Base-by-base conservation (phyloP, 768 basidiomycete genomes). In the Coprinellus aureogranulatus region DNA sequence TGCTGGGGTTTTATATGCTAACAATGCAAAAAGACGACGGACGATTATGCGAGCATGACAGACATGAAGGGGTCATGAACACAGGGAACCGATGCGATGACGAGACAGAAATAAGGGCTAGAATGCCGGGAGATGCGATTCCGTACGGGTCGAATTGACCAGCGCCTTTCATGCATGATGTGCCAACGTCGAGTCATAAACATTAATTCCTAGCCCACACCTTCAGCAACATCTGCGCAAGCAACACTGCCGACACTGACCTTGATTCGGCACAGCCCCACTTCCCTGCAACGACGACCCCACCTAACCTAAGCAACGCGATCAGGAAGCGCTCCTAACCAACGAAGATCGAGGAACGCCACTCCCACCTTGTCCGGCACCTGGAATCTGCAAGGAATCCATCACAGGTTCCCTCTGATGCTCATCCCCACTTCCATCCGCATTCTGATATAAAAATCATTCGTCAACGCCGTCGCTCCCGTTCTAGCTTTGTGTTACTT, bases 111-210 rank as follows among this genome's bases (percentile, higher is more conserved):
- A n/a, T n/a, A n/a, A n/a, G n/a, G n/a, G n/a, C n/a, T n/a, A n/a
- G n/a, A n/a, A n/a, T n/a, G n/a, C n/a, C n/a, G n/a, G n/a, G n/a
- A n/a, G n/a, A n/a, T n/a, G n/a, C n/a, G n/a, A n/a, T n/a, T n/a
- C n/a, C n/a, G n/a, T n/a, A n/a, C n/a, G n/a, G n/a, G n/a, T n/a
- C n/a, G n/a, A n/a, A n/a, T n/a, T n/a, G n/a, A n/a, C n/a, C n/a
- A n/a, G n/a, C n/a, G n/a, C n/a, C n/a, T n/a, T 14, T 34, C 6
- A 34, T 34, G 14, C 34, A 34, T 53, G 50, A 37, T 58, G 57
- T 2, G 51, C 26, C 28, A 58, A 37, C 10, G 28, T 5, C 11
- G 51, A 23, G 45, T 58, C 57, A 51, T 58, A 58, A 42, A 58
- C 51, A 37, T 58, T 58, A 20, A 53, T 34, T 45, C 50, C 51